Evolutionary conservation across 257 asterid genomes (phyloP).

Genomic region (Leptodermis oblonga): DNA sequence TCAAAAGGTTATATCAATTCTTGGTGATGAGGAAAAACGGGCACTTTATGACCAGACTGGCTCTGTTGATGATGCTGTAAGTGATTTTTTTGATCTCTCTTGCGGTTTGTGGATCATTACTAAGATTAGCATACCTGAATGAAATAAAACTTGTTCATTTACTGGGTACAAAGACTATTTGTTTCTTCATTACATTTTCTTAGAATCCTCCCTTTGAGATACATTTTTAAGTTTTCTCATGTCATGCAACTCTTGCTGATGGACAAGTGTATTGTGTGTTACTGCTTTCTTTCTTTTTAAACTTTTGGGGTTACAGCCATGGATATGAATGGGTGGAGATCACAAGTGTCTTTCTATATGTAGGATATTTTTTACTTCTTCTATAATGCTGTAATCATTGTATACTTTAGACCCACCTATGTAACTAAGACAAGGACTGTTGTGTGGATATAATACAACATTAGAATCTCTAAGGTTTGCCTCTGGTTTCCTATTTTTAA

Average conservation of each 20-base stretch:
- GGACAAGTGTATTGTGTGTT: neutral
- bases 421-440: neutral
- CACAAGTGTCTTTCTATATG: neutral
- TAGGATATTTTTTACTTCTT: neutral
- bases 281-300: neutral
- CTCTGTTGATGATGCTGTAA: conserved; percentile 90
- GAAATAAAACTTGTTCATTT: neutral
- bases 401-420: neutral
- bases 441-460: neutral
- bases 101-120: conserved; percentile 4
- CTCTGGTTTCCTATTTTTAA: neutral
- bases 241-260: neutral
- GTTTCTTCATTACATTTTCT: neutral
- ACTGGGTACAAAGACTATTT: neutral
- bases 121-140: neutral
- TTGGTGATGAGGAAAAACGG: conserved; percentile 90
- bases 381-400: neutral
- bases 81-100: conserved; percentile 26
- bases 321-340: neutral
- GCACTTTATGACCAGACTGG: conserved; percentile 96
- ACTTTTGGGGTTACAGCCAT: neutral
- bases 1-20: conserved; percentile 85
- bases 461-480: neutral
- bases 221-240: neutral
- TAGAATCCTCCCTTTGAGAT: neutral